These are phyloP conservation scores for Bocquillonia castaneifolia DNA, from an alignment of 441 rosid species.

Conservation along the genomic window DNA sequence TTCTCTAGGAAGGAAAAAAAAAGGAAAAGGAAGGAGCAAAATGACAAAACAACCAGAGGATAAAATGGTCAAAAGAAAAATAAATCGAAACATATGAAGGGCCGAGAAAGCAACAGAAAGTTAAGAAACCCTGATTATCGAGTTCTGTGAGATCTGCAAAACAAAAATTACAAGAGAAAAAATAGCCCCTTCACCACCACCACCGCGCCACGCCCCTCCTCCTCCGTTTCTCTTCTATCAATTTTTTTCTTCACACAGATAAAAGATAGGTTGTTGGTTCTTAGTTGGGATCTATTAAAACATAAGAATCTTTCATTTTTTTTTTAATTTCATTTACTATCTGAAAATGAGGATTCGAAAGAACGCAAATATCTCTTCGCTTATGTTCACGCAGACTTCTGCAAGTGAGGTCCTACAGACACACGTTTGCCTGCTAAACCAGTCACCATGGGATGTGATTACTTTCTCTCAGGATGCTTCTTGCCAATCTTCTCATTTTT, in stretches of 20 bases:
- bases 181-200: not conserved
- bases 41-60: constrained; percentile 21
- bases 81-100: constrained; percentile 46
- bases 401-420: constrained; percentile 36
- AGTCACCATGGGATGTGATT: constrained; percentile 98
- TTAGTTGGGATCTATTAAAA: constrained; percentile 16
- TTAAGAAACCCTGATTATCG: constrained; percentile 49
- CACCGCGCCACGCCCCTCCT: not conserved
- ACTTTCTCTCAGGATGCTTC: constrained; percentile 36
- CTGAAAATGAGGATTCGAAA: constrained; percentile 99
- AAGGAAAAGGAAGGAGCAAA: constrained; percentile 9
- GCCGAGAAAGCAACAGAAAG: constrained; percentile 58
- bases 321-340: no score
- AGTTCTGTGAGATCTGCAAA: constrained; percentile 76
- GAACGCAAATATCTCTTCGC: constrained; percentile 58
- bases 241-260: not conserved
- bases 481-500: constrained; percentile 25
- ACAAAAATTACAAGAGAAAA: constrained; percentile 1
- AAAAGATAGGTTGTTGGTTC: not conserved
- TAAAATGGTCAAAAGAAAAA: constrained; percentile 21
- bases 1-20: not conserved
- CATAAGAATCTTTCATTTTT: not conserved
- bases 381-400: constrained; percentile 38
- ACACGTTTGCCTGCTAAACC: constrained; percentile 78
- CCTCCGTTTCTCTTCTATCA: not conserved